Evolutionary conservation across 371 early-diverging fungal genomes (phyloP), one percentile per base, ranked within the genome.

Genomic region (Batrachochytrium dendrobatidis): DNA sequence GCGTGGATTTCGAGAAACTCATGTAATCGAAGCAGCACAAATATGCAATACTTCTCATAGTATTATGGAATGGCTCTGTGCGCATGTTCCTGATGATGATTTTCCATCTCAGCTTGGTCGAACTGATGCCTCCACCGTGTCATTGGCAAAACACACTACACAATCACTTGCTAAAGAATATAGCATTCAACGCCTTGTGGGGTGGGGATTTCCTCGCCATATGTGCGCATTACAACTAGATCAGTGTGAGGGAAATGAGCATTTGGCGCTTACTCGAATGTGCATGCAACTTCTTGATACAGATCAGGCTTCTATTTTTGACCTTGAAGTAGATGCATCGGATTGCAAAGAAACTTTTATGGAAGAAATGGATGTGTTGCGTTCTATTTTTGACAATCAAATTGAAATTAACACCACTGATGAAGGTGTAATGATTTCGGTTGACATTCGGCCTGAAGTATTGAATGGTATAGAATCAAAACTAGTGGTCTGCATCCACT

Each of bases 61-160:
- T 1, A 86, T 87, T 0, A 64, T 91, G n/a, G 88, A 91, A 58
- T 92, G 93, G 93, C 75, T 92, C n/a, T 87, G 88, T 80, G 77
- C 90, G 29, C 87, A 92, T 67, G 88, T 92, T 10, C 92, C 93
- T 30, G 93, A 92, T 61, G 90, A 89, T 66, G 24, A 80, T 76
- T 54, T 86, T 82, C 57, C 77, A 79, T 72, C 77, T 72, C 22
- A 72, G 34, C 80, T 80, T 71, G 81, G 80, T 17, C 83, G 85
- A 0, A 64, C 39, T 29, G 25, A 39, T 26, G 30, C 46, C 28
- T 20, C 60, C 15, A 82, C 81, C 4, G 77, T 85, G 70, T 76
- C 79, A 7, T 79, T 81, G 3, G 75, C 81, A 32, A 70, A 70
- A 5, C 83, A 84, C 25, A 83, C 80, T 2, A 72, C 79, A 1